Evolutionary conservation across 306 rosid species (phyloP), one percentile per base, ranked within the genome.

Genomic region (Dicorynia guianensis): DNA sequence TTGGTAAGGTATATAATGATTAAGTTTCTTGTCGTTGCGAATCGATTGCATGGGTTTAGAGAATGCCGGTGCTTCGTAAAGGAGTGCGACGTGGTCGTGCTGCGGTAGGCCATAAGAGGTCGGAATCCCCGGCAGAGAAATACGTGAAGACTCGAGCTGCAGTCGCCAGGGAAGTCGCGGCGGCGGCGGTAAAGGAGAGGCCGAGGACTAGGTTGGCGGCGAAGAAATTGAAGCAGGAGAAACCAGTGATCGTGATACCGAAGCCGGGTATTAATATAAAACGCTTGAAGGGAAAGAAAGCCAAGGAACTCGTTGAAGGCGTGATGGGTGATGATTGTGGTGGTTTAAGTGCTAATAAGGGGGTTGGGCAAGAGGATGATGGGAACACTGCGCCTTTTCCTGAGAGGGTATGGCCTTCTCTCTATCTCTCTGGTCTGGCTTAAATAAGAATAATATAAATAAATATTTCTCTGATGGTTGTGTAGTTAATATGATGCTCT

Each of bases 21-120:
- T 86, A 63, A 70, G 68, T 55, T 81, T 49, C 69, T 76, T 19
- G 72, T 33, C 70, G 68, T 73, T 62, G 69, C 74, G 63, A 74
- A 65, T 57, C 81, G 84, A 76, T 88, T 93, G 90, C 89, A 93
- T 93, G 97, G 92, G 93, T 88, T 81, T 89, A 76, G 79, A 83
- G 86, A 83, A 91, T 93, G 93, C 90, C 93, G 85, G 98, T 86
- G 92, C 96, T 86, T 93, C 97, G 93, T 76, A 85, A 80, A 80
- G 87, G 89, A 88, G 85, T 86, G 64, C 91, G 94, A 70, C 81
- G 94, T 72, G 93, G 96, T 82, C 89, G 88, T 62, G 92, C 87
- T 81, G 86, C 88, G 84, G 80, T 91, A 72, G 85, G 80, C 62
- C 86, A 63, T 61, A 85, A 33, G 71, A 85, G 74, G 64, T 83